phyloP scores from a whole-genome alignment of 2,329 filamentous ascomycete genomes.

The Xylaria digitata region DNA sequence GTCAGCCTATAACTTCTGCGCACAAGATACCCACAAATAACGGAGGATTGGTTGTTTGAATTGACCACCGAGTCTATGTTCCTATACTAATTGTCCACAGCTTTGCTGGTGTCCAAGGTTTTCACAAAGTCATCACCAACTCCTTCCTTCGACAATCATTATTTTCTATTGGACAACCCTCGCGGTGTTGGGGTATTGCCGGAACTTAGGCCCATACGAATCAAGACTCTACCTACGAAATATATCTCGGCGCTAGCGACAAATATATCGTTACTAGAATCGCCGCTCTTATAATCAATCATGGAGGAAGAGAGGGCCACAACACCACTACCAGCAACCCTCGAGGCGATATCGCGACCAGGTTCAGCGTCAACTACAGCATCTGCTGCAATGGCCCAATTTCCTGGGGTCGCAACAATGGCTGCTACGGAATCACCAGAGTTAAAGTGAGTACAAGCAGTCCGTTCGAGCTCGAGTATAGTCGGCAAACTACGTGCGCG shows the following conservation, averaged over 20 bases:
- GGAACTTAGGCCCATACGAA: conserved; percentile 34
- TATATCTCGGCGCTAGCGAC: conserved; percentile 40
- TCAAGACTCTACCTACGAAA: conserved; percentile 42
- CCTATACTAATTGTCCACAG: not conserved
- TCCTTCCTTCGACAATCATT: not conserved
- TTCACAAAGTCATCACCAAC: conserved; percentile 3
- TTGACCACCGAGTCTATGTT: not conserved
- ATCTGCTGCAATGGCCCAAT: conserved; percentile 57
- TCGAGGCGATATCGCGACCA: conserved; percentile 63
- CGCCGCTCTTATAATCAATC: conserved; percentile 45
- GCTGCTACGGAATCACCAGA: conserved; percentile 58
- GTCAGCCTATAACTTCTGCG: conserved; percentile 10
- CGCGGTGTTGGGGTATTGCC: conserved; percentile 40
- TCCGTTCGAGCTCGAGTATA: conserved; percentile 13
- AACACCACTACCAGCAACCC: conserved; percentile 53
- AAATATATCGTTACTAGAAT: conserved; percentile 39
- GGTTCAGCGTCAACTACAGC: conserved; percentile 61
- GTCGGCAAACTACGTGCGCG: not conserved
- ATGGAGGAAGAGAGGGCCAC: conserved; percentile 60
- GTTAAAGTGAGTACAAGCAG: conserved; percentile 57
- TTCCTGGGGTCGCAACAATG: conserved; percentile 60
- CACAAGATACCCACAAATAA: conserved; percentile 18
- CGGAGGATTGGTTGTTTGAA: not conserved
- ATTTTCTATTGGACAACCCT: conserved; percentile 37
- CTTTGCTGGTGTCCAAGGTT: not conserved